Base-by-base conservation (phyloP, 2,329 filamentous ascomycete species). In the Didymella pinodella region DNA sequence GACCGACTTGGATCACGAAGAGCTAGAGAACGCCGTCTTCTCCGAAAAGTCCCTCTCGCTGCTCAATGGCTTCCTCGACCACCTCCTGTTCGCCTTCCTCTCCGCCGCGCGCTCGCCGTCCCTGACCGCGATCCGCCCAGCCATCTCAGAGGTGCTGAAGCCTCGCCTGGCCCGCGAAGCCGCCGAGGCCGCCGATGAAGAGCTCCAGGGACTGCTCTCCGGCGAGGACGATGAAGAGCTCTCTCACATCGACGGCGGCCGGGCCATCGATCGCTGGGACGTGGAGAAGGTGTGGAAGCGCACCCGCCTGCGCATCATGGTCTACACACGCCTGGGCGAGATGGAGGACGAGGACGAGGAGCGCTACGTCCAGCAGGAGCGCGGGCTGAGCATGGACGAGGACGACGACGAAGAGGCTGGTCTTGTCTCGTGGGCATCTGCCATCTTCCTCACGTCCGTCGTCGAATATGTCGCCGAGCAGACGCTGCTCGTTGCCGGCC, bases 281-380 rank as follows among this genome's bases (percentile, higher is more conserved):
- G 81, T 96, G n/a, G 91, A 97, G 73, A 84, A 93, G 55, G 89
- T 93, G 18, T 99, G 95, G 93, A 97, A 96, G 80, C 86, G 95
- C 66, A 95, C 93, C 0, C 88, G 95, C 54, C 80, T 99, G 69
- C 88, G 95, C 61, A 97, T 95, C 76, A 99, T 99, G 95, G 94
- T 99, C 22, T 98, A 98, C 76, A 98, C 93, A 8, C 93, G 95
- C 8, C 82, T 99, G 7, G 95, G 95, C 44, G 94, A 99, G 73
- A 88, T 99, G 85, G 96, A 99, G 77, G 95, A 99, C 79, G 93
- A 98, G 66, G 95, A 99, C 65, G 95, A 98, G 76, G 94, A 97
- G 72, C 87, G 88, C 49, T 92, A 92, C 71, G 90, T 96, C 74
- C 88, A 93, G 64, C 88, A 92, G 69, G 92, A 95, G 65, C 81